These are phyloP conservation scores for Cenchrus fungigraminus DNA, from an alignment of 176 grass and related monocot genomes.

Conservation along the genomic window DNA sequence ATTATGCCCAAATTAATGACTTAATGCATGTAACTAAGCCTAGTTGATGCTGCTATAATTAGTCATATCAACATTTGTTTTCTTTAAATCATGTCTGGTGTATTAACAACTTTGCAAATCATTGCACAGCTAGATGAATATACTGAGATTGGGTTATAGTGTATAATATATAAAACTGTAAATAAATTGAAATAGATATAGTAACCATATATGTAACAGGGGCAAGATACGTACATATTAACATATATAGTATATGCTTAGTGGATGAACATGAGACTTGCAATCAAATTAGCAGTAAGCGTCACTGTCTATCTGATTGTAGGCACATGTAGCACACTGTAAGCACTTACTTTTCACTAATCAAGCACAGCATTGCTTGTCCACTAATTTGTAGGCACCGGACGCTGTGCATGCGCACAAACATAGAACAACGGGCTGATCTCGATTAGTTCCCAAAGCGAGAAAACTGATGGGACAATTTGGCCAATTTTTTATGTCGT, in stretches of 20 bases:
- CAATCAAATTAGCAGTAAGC: slow-evolving; percentile 19
- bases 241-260: background rate
- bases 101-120: no score
- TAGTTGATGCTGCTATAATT: no score
- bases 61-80: no score
- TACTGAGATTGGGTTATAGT: no score
- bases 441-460: slow-evolving; percentile 52
- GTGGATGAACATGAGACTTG: slow-evolving; percentile 12
- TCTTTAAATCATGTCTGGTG: no score
- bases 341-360: slow-evolving; percentile 41
- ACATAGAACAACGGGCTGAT: slow-evolving; percentile 41
- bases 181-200: background rate
- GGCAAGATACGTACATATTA: background rate
- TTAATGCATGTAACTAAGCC: no score
- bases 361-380: slow-evolving; percentile 46
- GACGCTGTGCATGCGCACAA: slow-evolving; percentile 36
- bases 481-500: slow-evolving; percentile 3
- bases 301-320: slow-evolving; percentile 3
- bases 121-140: no score
- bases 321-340: slow-evolving; percentile 37
- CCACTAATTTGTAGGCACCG: slow-evolving; percentile 47
- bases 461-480: slow-evolving; percentile 48
- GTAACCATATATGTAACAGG: background rate
- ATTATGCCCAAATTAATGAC: no score
- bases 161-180: no score